These are phyloP conservation scores for Fusarium coffeatum DNA, from an alignment of 2,329 filamentous ascomycete genomes.

Conservation along the genomic window DNA sequence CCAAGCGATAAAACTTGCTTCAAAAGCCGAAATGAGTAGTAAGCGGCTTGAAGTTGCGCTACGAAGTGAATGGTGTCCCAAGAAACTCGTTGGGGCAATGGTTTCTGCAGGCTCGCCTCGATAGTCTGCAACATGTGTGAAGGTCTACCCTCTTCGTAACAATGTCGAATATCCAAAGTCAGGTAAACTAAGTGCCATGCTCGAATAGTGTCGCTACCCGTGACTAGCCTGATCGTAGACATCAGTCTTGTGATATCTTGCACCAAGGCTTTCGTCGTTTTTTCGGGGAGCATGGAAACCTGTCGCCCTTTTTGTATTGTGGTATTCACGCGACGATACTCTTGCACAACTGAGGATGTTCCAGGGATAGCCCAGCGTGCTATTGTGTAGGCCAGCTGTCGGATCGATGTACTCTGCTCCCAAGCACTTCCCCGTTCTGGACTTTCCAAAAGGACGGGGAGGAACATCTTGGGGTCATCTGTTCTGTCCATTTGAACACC, in stretches of 20 bases:
- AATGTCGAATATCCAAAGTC: conserved; percentile 47
- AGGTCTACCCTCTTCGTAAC: conserved; percentile 46
- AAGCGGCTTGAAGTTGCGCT: conserved; percentile 68
- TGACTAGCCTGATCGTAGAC: conserved; percentile 11
- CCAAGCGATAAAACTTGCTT: conserved; percentile 50
- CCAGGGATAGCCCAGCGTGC: conserved; percentile 46
- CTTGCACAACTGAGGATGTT: conserved; percentile 43
- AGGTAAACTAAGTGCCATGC: conserved; percentile 47
- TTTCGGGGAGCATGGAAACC: conserved; percentile 31
- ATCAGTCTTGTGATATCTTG: conserved; percentile 41
- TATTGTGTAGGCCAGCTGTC: conserved; percentile 67
- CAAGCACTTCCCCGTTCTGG: conserved; percentile 67
- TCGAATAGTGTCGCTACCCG: background rate
- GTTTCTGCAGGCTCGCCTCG: conserved; percentile 13
- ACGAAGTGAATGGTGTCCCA: conserved; percentile 72
- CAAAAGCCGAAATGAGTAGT: conserved; percentile 70
- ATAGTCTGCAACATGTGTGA: conserved; percentile 44
- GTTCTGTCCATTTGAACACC: conserved; percentile 35
- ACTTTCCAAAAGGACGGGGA: conserved; percentile 72
- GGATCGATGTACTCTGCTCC: conserved; percentile 62
- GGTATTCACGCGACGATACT: conserved; percentile 54
- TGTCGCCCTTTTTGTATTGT: conserved; percentile 47
- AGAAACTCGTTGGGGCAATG: conserved; percentile 23
- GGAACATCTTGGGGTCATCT: conserved; percentile 62
- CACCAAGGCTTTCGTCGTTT: conserved; percentile 11